Conservation (phyloP, 1,284 basidiomycete species). For the Mycena citricolor region DNA sequence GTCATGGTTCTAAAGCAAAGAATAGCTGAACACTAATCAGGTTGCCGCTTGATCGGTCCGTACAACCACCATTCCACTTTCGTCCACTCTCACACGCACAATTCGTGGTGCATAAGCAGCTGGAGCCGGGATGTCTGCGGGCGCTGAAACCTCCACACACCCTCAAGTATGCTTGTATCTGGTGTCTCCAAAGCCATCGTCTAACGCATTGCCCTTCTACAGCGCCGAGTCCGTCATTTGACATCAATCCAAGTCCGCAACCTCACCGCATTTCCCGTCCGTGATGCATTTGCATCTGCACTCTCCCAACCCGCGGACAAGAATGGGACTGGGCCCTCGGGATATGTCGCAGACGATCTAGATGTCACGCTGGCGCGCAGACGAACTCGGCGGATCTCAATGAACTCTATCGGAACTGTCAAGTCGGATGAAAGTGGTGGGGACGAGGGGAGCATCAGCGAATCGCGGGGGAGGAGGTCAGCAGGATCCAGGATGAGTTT, state of each 20-base stretch:
- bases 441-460: slow-evolving; percentile 29
- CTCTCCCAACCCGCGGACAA: slow-evolving; percentile 62
- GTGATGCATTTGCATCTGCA: slow-evolving; percentile 73
- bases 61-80: too few species aligned
- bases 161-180: slow-evolving; percentile 11
- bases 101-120: too few species aligned
- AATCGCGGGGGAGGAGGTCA: slow-evolving; percentile 38
- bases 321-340: slow-evolving; percentile 53
- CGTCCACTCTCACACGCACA: too few species aligned
- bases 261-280: slow-evolving; percentile 75
- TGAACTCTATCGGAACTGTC: slow-evolving; percentile 51
- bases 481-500: slow-evolving; percentile 41
- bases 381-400: slow-evolving; percentile 61
- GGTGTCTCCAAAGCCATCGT: not conserved
- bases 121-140: slow-evolving; percentile 15
- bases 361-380: slow-evolving; percentile 60
- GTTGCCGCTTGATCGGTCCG: too few species aligned
- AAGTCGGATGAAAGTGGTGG: slow-evolving; percentile 44
- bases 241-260: slow-evolving; percentile 74
- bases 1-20: too few species aligned
- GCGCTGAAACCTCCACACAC: slow-evolving; percentile 2
- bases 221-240: slow-evolving; percentile 77
- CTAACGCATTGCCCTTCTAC: slow-evolving; percentile 13
- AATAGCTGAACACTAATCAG: too few species aligned
- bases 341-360: slow-evolving; percentile 65